phyloP scores from a whole-genome alignment of 208 protist genomes.

The Leishmania aethiopica region DNA sequence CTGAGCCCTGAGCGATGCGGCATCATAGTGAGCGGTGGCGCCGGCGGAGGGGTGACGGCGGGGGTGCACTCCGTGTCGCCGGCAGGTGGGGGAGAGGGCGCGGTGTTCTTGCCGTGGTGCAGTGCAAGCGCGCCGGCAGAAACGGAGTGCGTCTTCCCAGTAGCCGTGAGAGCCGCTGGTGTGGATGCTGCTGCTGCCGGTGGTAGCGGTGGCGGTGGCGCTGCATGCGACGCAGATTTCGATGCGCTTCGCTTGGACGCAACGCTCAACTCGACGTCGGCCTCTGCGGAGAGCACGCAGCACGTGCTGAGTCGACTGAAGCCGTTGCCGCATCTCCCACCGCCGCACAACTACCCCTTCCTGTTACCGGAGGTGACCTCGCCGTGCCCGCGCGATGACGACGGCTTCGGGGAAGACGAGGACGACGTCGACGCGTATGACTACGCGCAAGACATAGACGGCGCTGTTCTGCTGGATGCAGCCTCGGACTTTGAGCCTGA shows the following conservation, averaged over 20 bases:
- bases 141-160: not conserved
- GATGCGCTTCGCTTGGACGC: not conserved
- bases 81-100: not conserved
- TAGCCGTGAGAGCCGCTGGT: not conserved
- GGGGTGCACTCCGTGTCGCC: not conserved
- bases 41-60: not conserved
- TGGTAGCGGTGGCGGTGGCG: not conserved
- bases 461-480: not conserved
- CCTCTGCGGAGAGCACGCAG: not conserved
- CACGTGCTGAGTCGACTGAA: constrained; percentile 4
- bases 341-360: constrained; percentile 16
- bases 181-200: not conserved
- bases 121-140: not conserved
- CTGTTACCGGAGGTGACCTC: constrained; percentile 17
- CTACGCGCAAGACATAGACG: not conserved
- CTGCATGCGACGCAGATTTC: not conserved
- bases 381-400: not conserved
- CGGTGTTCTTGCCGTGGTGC: not conserved
- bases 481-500: not conserved
- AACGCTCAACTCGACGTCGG: not conserved
- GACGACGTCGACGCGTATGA: not conserved
- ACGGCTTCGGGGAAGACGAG: not conserved
- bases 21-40: not conserved
- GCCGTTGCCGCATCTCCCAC: constrained; percentile 9
- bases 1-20: not conserved